Evolutionary conservation across 2,329 filamentous ascomycete species (phyloP), one percentile per base, ranked within the genome.

Genomic region (Laburnicola sp.): DNA sequence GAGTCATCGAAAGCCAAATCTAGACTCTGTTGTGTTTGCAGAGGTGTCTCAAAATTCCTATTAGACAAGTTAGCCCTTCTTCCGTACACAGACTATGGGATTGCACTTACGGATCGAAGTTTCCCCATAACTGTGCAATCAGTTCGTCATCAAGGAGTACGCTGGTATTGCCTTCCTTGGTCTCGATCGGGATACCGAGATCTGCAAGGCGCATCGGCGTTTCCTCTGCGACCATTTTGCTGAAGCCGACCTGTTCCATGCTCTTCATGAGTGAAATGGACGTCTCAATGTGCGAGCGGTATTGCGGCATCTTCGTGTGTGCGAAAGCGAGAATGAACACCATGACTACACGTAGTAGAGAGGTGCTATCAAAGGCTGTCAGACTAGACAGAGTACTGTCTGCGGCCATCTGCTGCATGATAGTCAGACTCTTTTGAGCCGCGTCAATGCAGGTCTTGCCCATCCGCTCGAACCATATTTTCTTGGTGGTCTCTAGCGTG

Each of bases 361-460:
- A 68, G 1, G 69, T 71, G 53, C 68, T 70, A 42, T 73, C 70
- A 35, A 69, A 71, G 3, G 68, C 68, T 2, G 67, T 71, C 1
- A 71, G 48, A 37, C 66, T 68, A 9, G 68, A 69, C 4, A 72
- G 56, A 1, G 56, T 64, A 22, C 58, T 49, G 28, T 63, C 58
- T 1, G 35, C 53, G 1, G 58, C 59, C 69, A 73, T 71, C 7
- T 63, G 57, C 16, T 65, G 58, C 25, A 71, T 50, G 3, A 72
- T 63, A 0, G 45, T 54, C 1, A 68, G 48, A 30, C 64, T 67
- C 21, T 63, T 66, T 25, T 66, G 59, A 4, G 70, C 69, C 1
- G 67, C 64, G 25, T 70, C 68, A 27, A 72, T 67, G 35, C 65
- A 66, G 10, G 62, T 64, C 39, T 65, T 69, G 16, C 62, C 65